phyloP scores from a whole-genome alignment of 768 basidiomycete species.

The Hericium alpestre region DNA sequence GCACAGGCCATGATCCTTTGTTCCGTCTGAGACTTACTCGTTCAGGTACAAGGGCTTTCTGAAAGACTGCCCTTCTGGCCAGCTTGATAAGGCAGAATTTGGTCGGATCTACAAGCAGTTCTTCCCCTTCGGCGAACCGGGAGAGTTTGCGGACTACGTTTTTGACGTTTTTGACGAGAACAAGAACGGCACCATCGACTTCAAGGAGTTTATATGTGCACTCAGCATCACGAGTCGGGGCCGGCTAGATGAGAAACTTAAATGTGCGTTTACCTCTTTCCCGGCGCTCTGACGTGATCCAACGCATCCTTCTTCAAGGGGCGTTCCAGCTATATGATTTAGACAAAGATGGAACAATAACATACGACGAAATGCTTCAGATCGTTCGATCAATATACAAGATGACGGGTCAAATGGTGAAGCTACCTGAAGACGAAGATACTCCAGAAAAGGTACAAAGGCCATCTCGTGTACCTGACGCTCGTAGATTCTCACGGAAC shows the following conservation, averaged over 20 bases:
- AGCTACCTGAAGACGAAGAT: conserved; percentile 95
- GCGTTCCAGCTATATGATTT: conserved; percentile 99
- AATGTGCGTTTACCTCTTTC: conserved; percentile 51
- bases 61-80: conserved; percentile 96
- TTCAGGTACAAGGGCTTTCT: conserved; percentile 97
- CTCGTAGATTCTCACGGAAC: conserved; percentile 5
- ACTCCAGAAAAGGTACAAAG: conserved; percentile 89
- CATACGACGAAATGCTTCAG: conserved; percentile 97
- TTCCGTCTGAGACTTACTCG: conserved; percentile 4
- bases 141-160: conserved; percentile 94
- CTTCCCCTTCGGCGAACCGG: conserved; percentile 98
- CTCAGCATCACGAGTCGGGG: conserved; percentile 92
- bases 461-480: too few relatives aligned
- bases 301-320: conserved; percentile 45
- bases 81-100: conserved; percentile 93
- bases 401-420: conserved; percentile 99
- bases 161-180: conserved; percentile 97
- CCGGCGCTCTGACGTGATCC: background rate
- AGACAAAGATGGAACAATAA: conserved; percentile 95
- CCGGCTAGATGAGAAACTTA: conserved; percentile 91
- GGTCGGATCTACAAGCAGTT: conserved; percentile 98
- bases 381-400: conserved; percentile 98
- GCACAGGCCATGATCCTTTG: background rate
- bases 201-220: conserved; percentile 98
- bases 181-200: conserved; percentile 95